phyloP scores from a whole-genome alignment of 169 alveolate genomes.

The Babesia bigemina region DNA sequence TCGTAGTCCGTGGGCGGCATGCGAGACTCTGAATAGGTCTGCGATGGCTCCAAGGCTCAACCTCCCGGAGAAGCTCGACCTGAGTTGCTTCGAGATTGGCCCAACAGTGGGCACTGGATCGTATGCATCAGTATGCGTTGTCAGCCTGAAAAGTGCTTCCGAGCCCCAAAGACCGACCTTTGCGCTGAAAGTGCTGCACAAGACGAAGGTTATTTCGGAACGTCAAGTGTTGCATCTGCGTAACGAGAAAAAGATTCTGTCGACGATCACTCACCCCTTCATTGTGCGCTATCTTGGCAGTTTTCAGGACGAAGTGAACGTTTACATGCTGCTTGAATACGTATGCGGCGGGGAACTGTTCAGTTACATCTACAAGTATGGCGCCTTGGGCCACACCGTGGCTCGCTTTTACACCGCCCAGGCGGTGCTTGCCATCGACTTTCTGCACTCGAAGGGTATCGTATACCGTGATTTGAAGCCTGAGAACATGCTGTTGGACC shows the following conservation, averaged over 20 bases:
- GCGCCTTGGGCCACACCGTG: constrained; percentile 51
- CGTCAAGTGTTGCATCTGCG: constrained; percentile 72
- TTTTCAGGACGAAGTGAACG: constrained; percentile 76
- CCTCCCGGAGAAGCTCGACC: constrained; percentile 27
- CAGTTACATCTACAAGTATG: constrained; percentile 65
- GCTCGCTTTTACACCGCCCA: constrained; percentile 78
- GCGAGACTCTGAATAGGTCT: not conserved
- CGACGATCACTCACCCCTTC: constrained; percentile 77
- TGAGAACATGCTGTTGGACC: constrained; percentile 81
- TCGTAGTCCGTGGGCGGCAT: not conserved
- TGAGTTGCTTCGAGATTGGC: constrained; percentile 45
- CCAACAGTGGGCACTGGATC: constrained; percentile 70
- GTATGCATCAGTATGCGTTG: constrained; percentile 68
- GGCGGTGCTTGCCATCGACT: constrained; percentile 80
- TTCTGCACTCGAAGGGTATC: constrained; percentile 75
- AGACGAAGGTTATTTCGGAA: constrained; percentile 67
- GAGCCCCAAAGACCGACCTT: constrained; percentile 2
- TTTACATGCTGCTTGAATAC: constrained; percentile 82
- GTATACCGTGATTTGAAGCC: constrained; percentile 86
- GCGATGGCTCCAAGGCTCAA: not conserved
- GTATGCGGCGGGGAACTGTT: constrained; percentile 83
- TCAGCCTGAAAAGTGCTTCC: constrained; percentile 7
- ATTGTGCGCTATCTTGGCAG: constrained; percentile 74
- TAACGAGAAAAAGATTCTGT: constrained; percentile 68
- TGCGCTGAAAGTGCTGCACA: constrained; percentile 76